Conservation (phyloP, 805 yeast species). For the Wickerhamiella parazyma region DNA sequence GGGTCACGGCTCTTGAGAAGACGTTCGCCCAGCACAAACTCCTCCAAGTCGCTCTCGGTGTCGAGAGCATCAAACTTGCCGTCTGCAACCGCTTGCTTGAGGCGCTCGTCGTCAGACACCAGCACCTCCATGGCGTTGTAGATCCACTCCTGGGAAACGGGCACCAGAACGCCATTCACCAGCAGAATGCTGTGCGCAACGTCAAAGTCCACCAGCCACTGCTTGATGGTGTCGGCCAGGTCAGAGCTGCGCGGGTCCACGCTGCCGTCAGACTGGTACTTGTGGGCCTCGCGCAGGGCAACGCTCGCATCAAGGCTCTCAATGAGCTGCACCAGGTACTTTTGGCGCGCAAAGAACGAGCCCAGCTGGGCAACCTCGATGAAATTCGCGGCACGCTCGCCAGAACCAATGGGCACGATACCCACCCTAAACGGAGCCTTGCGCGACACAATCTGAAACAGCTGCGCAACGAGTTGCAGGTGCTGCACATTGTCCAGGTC, state of each 20-base stretch:
- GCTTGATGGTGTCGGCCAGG: constrained; percentile 10
- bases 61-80: constrained; percentile 20
- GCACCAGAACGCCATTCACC: constrained; percentile 43
- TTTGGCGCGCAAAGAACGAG: constrained; percentile 15
- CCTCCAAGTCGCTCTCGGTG: constrained; percentile 18
- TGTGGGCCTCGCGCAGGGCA: constrained; percentile 14
- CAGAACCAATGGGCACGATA: constrained; percentile 44
- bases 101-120: constrained; percentile 38
- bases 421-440: constrained; percentile 74
- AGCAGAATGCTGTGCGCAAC: constrained; percentile 40
- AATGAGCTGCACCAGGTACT: constrained; percentile 13
- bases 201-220: constrained; percentile 26
- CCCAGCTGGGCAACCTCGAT: constrained; percentile 14
- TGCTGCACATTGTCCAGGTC: constrained; percentile 44
- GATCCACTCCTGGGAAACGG: constrained; percentile 19
- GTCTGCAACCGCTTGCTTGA: constrained; percentile 20
- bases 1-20: constrained; percentile 32
- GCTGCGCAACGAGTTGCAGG: constrained; percentile 32
- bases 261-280: constrained; percentile 5
- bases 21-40: constrained; percentile 33
- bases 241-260: constrained; percentile 7
- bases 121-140: constrained; percentile 16
- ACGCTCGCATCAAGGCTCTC: constrained; percentile 12
- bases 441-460: constrained; percentile 26
- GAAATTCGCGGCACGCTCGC: constrained; percentile 16